Evolutionary conservation across 331 rosid genomes (phyloP), one percentile per base, ranked within the genome.

Genomic region (Malus hybrid): DNA sequence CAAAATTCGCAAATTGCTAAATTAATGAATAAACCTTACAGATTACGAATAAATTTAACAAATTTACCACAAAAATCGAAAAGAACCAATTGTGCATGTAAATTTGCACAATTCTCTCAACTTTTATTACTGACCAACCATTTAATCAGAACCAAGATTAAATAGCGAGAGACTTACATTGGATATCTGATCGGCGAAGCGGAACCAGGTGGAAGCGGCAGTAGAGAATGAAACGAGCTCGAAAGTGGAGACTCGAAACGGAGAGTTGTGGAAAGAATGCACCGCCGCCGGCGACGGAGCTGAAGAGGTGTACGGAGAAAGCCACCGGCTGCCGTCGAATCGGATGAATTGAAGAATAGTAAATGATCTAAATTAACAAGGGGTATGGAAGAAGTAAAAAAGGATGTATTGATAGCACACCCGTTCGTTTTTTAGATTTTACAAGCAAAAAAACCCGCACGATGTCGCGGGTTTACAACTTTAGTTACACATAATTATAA

Each of bases 101-200:
- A 59, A 34, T 20, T 15, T 5, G 16, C 10, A 28, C 10, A 33
- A 57, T 7, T 57, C 14, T 13, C 32, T 24, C 33, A 6, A 72
- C 59, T 28, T 72, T 72, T 65, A 60, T 24, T 24, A 12, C 5
- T 0, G 11, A 22, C 56, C 20, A 5, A 59, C 22, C 56, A 15
- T 59, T 57, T 29, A 20, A 56, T 56, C 65, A 56, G 33, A 54
- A 31, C 31, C 65, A 32, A 52, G 13, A 69, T 31, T 29, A 8
- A 27, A 13, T 48, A 69, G 31, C 60, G 8, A 31, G 60, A 28
- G 32, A 80, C 88, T 83, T 60, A 81, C 96, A 80, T 80, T 46
- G 36, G 28, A 10, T 33, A 33, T 28, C 32, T 70, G 52, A 75
- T 64, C 57, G 31, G 76, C 34, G 7, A 60, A 55, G 7, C 76